A percentile compares a stretch with the other conserved stretches of the same genome.
These are phyloP conservation scores for Umbelopsis sp. DNA, from an alignment of 371 early-diverging fungal genomes.

Conservation along the genomic window DNA sequence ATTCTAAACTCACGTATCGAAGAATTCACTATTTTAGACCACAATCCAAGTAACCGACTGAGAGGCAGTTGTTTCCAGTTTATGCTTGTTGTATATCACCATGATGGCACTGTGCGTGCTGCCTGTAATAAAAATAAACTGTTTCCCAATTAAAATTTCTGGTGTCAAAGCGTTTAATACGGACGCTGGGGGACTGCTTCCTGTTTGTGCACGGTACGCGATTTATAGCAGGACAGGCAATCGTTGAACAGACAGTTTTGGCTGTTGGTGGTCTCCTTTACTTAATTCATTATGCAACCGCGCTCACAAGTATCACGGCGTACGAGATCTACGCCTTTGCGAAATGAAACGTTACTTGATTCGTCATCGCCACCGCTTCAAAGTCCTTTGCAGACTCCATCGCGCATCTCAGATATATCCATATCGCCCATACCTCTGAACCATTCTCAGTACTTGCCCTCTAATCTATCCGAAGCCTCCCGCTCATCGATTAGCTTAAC, in stretches of 20 bases:
- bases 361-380: constrained; percentile 11
- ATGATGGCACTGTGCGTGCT: not conserved
- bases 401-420: constrained; percentile 9
- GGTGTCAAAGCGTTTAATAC: too few relatives aligned
- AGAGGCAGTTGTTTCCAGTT: not conserved
- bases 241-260: not conserved
- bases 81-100: constrained; percentile 1
- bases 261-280: not conserved
- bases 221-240: not conserved
- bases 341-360: constrained; percentile 8
- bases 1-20: not conserved
- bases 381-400: constrained; percentile 13
- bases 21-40: not conserved
- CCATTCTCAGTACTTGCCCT: constrained; percentile 10
- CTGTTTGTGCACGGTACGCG: not conserved
- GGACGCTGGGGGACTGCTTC: not conserved
- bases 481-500: constrained; percentile 13
- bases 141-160: too few relatives aligned
- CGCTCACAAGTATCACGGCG: constrained; percentile 16
- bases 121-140: not conserved
- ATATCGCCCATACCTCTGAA: constrained; percentile 11
- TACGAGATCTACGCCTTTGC: constrained; percentile 15
- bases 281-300: constrained; percentile 2
- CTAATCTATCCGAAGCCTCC: constrained; percentile 11
- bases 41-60: not conserved